Percentiles rank a stretch among this genome's conserved stretches.
Evolutionary conservation across 2,329 filamentous ascomycete species (phyloP).

Genomic region (Cladosporium halotolerans): DNA sequence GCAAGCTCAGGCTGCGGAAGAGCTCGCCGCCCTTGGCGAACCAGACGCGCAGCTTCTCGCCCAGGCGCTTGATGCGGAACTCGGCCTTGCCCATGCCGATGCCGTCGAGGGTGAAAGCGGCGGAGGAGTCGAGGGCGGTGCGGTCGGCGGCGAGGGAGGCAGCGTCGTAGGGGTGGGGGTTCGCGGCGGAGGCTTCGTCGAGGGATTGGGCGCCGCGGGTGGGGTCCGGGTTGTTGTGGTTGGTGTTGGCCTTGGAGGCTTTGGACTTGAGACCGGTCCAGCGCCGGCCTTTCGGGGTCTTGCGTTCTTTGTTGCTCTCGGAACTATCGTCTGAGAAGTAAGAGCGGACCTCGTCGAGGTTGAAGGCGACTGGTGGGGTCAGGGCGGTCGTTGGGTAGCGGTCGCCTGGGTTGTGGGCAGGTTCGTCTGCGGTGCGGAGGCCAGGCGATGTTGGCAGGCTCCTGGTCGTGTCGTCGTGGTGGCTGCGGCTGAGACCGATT

Average conservation of each 20-base stretch:
- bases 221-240: constrained; percentile 13
- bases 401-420: constrained; percentile 37
- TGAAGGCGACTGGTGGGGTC: constrained; percentile 36
- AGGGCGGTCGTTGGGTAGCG: constrained; percentile 44
- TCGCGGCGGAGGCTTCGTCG: constrained; percentile 19
- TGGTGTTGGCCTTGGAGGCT: constrained; percentile 14
- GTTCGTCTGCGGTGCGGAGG: constrained; percentile 18
- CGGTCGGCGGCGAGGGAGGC: constrained; percentile 16
- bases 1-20: constrained; percentile 25
- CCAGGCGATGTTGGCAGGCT: constrained; percentile 7
- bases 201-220: constrained; percentile 17
- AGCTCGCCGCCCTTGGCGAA: constrained; percentile 31
- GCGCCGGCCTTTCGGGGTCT: constrained; percentile 18
- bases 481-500: constrained; percentile 22
- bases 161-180: constrained; percentile 22
- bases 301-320: constrained; percentile 22
- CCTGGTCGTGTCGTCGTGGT: constrained; percentile 8
- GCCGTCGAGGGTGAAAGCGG: constrained; percentile 26
- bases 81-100: constrained; percentile 36
- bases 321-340: constrained; percentile 39
- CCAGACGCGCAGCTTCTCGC: constrained; percentile 32
- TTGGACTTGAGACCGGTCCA: constrained; percentile 21
- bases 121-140: constrained; percentile 12
- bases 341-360: constrained; percentile 37
- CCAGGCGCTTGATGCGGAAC: constrained; percentile 35